Base-by-base conservation (phyloP, 2,329 filamentous ascomycete genomes). In the Gaeumannomyces sp. region DNA sequence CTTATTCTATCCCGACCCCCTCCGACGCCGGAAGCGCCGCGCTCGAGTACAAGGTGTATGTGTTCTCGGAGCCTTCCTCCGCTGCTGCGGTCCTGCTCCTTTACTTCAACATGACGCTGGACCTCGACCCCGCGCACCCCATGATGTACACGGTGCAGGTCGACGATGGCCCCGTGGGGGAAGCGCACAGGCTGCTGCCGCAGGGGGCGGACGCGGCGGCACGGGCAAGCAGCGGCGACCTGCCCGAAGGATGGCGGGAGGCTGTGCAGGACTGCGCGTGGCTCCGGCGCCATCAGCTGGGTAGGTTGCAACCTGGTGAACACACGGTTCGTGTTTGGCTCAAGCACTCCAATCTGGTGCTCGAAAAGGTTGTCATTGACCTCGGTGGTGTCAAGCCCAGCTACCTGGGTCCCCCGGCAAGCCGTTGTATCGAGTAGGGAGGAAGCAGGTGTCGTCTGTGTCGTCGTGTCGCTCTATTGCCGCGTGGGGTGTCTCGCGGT, bases 121-220 rank as follows among this genome's bases (percentile, higher is more conserved):
- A 73, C 11, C 68, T 75, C 1, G 71, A 73, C 10, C 73, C 71
- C 4, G 74, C 71, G 2, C 76, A 79, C 1, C 72, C 73, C 1
- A 74, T 83, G 11, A 73, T 76, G 56, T 84, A 81, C 68, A 74
- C 79, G 27, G 70, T 83, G 65, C 81, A 77, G 8, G 71, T 72
- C 0, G 69, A 72, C 4, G 73, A 73, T 25, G 64, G 63, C 28
- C 58, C 64, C 11, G 68, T 72, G 14, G 45, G 45, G 45, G 27
- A 31, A 4, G 50, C 38, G 35, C 60, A 62, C 45, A 53, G 33
- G 11, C 50, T 62, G 28, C 38, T 62, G 22, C 16, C 60, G n/a
- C 25, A 31, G 38, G 68, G 50, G 66, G 71, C 10, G 66, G 74
- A n/a, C 66, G 68, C 64, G 72, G 73, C 63, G 69, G 66, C 35